Evolutionary conservation across 148 eudicot species (phyloP), one percentile per base, ranked within the genome.

Genomic region (Oxyria digyna): DNA sequence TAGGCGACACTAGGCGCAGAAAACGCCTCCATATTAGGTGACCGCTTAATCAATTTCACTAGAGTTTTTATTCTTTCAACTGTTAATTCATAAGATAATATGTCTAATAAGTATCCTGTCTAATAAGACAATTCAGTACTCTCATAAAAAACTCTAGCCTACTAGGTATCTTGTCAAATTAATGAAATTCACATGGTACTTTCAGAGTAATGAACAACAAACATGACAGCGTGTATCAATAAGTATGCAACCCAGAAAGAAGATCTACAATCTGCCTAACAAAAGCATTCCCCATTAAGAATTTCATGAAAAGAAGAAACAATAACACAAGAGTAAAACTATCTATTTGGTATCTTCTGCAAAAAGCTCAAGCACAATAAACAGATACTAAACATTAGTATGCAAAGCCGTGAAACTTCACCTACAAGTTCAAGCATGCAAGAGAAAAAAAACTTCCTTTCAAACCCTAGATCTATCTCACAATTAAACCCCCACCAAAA

Each of bases 341-440:
- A 26, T 11, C 2, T 14, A 57, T 27, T 13, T 59, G 65, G 1
- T 29, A 59, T 27, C 38, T 29, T 14, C n/a, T n/a, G 18, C 1
- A 35, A 59, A 31, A 59, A 59, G 38, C 18, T 59, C 65, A 59
- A 15, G 65, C 35, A 59, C 62, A 55, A 55, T 33, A 55, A 55
- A 24, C 62, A 55, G 17, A 55, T 6, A 26, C 62, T 55, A 55
- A 26, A 24, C 65, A 59, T 15, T 27, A 29, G 37, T 29, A 59
- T 15, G 31, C 18, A 13, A 29, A 31, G 37, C 65, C 37, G 38
- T 29, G 20, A 59, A 59, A 29, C 37, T 59, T 12, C 20, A 59
- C 8, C 8, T 14, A 29, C 18, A 59, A 59, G 37, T 59, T 15
- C 38, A 59, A 59, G 31, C 65, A 59, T 59, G 65, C 65, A 59